A percentile compares a stretch with the other conserved stretches of the same genome.
Evolutionary conservation across 805 yeast genomes (phyloP).

Genomic region (Tetrapisispora namnaoensis): DNA sequence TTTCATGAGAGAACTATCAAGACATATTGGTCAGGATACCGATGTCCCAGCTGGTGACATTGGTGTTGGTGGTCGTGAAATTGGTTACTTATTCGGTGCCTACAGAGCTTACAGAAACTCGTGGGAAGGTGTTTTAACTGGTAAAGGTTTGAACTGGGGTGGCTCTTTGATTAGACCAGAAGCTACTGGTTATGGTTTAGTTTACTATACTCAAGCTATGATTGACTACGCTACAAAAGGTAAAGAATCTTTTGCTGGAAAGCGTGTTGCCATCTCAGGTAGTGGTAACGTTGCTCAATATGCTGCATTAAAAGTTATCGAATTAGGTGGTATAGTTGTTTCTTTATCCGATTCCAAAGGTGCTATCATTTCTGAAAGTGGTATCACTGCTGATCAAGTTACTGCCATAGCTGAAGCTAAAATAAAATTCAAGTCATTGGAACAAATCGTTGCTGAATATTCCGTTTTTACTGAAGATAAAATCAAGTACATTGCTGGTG

Average conservation of each 20-base stretch:
- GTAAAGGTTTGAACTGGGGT: slow-evolving; percentile 98
- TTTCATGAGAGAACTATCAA: slow-evolving; percentile 89
- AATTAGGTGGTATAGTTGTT: slow-evolving; percentile 91
- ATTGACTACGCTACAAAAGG: slow-evolving; percentile 86
- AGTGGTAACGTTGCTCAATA: slow-evolving; percentile 98
- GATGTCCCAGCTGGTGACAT: slow-evolving; percentile 99
- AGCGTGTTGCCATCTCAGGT: slow-evolving; percentile 94
- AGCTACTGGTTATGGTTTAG: slow-evolving; percentile 97
- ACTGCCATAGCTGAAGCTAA: slow-evolving; percentile 68
- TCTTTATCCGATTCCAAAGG: slow-evolving; percentile 95
- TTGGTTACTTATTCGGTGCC: slow-evolving; percentile 94
- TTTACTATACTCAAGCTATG: slow-evolving; percentile 96
- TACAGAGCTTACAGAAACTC: slow-evolving; percentile 84
- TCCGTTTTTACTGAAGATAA: slow-evolving; percentile 47
- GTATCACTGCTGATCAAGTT: slow-evolving; percentile 79
- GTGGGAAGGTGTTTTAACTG: slow-evolving; percentile 96
- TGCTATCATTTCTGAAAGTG: slow-evolving; percentile 63
- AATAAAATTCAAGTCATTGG: slow-evolving; percentile 65
- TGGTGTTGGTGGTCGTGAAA: slow-evolving; percentile 92
- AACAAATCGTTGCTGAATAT: slow-evolving; percentile 50
- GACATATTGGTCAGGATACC: slow-evolving; percentile 94
- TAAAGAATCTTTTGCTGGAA: slow-evolving; percentile 82
- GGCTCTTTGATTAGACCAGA: slow-evolving; percentile 98
- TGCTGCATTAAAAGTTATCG: slow-evolving; percentile 95
- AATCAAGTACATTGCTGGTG: slow-evolving; percentile 82